These are phyloP conservation scores for Fragaria iinumae DNA, from an alignment of 306 rosid genomes.

Conservation along the genomic window DNA sequence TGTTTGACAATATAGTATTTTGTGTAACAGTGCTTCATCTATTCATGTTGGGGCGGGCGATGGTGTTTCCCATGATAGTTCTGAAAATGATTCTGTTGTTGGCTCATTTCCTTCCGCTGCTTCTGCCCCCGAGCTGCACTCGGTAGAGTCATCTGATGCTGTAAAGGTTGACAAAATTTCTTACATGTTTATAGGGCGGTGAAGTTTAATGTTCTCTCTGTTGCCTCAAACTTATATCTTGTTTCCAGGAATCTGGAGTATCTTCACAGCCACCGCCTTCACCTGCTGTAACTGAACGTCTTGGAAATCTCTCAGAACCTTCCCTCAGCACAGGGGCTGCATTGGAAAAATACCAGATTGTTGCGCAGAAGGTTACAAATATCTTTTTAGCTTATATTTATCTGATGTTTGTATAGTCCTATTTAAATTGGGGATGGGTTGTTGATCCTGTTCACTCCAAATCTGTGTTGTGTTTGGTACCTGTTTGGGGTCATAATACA, in stretches of 20 bases:
- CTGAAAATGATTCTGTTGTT: constrained; percentile 71
- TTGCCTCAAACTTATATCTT: constrained; percentile 31
- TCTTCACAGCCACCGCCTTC: constrained; percentile 61
- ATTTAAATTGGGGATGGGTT: neutral
- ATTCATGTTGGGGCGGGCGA: constrained; percentile 57
- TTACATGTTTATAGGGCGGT: neutral
- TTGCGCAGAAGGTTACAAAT: constrained; percentile 78
- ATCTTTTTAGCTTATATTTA: constrained; percentile 10
- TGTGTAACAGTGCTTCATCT: constrained; percentile 59
- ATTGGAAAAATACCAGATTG: constrained; percentile 81
- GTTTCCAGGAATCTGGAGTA: constrained; percentile 76
- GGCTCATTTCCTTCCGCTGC: constrained; percentile 68
- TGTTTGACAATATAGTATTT: constrained; percentile 25
- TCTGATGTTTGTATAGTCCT: neutral
- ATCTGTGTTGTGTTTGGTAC: neutral
- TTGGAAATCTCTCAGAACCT: constrained; percentile 73
- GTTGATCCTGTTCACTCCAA: neutral
- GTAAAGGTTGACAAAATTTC: constrained; percentile 44
- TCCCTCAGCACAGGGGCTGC: constrained; percentile 87
- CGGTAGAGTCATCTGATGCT: constrained; percentile 59
- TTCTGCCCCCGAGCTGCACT: constrained; percentile 66
- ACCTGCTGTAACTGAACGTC: constrained; percentile 66
- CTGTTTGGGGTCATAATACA: neutral
- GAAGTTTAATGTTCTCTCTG: constrained; percentile 14
- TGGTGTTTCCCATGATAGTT: constrained; percentile 55